Evolutionary conservation across 176 grass and related monocot species (phyloP).

Genomic region (Guadua angustifolia): DNA sequence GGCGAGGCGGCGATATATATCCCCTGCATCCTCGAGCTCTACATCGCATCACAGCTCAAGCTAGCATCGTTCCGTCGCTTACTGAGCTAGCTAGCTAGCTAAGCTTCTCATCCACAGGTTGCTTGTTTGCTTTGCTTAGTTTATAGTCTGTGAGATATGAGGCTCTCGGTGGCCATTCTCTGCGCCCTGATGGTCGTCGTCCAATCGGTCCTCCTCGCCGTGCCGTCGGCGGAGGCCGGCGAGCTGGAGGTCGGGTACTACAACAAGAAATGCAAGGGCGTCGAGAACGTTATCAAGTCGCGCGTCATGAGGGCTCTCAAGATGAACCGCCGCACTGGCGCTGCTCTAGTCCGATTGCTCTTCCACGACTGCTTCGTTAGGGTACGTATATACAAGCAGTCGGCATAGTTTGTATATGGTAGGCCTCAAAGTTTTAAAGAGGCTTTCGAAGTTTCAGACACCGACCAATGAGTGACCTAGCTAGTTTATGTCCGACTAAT

Average conservation of each 20-base stretch:
- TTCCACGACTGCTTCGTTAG: conserved; percentile 81
- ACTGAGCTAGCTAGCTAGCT: background rate
- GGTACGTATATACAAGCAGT: conserved; percentile 23
- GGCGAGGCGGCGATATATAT: conserved; percentile 34
- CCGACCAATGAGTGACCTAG: background rate
- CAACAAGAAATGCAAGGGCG: conserved; percentile 42
- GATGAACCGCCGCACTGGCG: conserved; percentile 50
- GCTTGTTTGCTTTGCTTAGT: background rate
- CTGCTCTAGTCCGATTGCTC: conserved; percentile 61
- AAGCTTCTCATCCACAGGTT: background rate
- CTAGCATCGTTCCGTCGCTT: background rate
- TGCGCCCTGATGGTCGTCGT: conserved; percentile 29
- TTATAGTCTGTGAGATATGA: conserved; percentile 31
- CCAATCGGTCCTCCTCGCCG: conserved; percentile 37
- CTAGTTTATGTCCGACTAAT: background rate
- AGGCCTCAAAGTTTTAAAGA: too few relatives aligned
- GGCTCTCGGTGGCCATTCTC: conserved; percentile 36
- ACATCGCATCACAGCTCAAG: background rate
- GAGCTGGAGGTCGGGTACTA: conserved; percentile 54
- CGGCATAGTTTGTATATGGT: too few relatives aligned
- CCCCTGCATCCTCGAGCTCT: background rate
- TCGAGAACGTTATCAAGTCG: conserved; percentile 50
- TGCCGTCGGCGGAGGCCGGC: background rate
- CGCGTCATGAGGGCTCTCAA: conserved; percentile 46
- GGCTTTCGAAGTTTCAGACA: background rate